These are phyloP conservation scores for Candida yuanshanica DNA, from an alignment of 805 yeast genomes.

Conservation along the genomic window DNA sequence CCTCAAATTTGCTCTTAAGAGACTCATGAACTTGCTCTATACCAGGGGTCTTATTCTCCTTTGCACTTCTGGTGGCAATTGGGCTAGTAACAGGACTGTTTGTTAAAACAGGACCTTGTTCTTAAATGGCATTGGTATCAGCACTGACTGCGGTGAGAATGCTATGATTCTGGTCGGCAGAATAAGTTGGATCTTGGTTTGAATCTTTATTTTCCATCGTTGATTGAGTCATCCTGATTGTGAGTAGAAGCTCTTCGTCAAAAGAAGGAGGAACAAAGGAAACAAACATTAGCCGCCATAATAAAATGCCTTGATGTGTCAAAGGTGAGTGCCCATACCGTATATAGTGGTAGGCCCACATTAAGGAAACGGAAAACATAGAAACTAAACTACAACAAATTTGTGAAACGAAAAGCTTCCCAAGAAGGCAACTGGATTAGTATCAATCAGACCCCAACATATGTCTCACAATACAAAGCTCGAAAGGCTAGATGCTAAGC, in stretches of 20 bases:
- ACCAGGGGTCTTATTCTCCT: background rate
- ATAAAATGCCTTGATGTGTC: too few species aligned
- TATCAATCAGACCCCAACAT: too few species aligned
- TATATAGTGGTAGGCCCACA: too few species aligned
- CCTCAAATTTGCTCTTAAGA: slow-evolving; percentile 1
- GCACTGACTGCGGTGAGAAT: slow-evolving; percentile 2
- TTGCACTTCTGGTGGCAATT: background rate
- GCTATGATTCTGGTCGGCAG: slow-evolving; percentile 4
- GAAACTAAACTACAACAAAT: too few species aligned
- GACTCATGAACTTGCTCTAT: background rate
- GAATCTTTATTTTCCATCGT: background rate
- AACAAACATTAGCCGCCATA: too few species aligned
- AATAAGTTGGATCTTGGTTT: background rate
- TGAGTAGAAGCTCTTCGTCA: background rate
- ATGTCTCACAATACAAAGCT: slow-evolving; percentile 2
- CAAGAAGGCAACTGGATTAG: too few species aligned
- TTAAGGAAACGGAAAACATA: too few species aligned
- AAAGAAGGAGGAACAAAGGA: too few species aligned
- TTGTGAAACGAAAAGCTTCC: too few species aligned
- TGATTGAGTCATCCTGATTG: background rate
- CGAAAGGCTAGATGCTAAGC: slow-evolving; percentile 27
- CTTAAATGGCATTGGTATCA: slow-evolving; percentile 2
- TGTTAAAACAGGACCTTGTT: background rate
- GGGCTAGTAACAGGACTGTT: slow-evolving; percentile 6
- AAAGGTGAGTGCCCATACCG: too few species aligned